phyloP scores from a whole-genome alignment of 176 grass and related monocot genomes.

The Rhynchospora tenuis region DNA sequence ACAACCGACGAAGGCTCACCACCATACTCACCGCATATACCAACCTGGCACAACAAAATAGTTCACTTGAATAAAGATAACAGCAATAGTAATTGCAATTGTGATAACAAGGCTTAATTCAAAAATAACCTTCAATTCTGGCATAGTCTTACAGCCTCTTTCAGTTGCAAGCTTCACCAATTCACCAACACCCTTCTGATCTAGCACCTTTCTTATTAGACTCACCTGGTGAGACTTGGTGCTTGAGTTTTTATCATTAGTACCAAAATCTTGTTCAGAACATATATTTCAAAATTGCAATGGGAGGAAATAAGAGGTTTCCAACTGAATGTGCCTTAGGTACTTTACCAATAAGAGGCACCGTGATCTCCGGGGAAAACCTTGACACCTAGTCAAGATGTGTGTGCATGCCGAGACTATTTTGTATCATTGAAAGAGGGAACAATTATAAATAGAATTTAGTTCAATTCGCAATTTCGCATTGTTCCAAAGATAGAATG shows the following conservation, averaged over 20 bases:
- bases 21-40: slow-evolving; percentile 96
- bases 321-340: slow-evolving; percentile 51
- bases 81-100: background rate
- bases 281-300: slow-evolving; percentile 24
- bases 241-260: slow-evolving; percentile 57
- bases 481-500: too few species aligned
- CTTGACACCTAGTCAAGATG: slow-evolving; percentile 70
- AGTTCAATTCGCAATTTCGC: too few species aligned
- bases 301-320: background rate
- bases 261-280: slow-evolving; percentile 27
- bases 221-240: slow-evolving; percentile 38
- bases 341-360: slow-evolving; percentile 94
- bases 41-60: slow-evolving; percentile 36
- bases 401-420: too few species aligned
- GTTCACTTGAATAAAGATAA: slow-evolving; percentile 9
- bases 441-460: too few species aligned
- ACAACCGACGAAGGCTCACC: slow-evolving; percentile 96
- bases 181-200: slow-evolving; percentile 84
- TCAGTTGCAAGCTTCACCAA: slow-evolving; percentile 70
- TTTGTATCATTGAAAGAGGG: too few species aligned
- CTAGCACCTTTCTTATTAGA: slow-evolving; percentile 73
- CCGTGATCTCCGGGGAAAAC: slow-evolving; percentile 97
- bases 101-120: background rate
- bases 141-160: slow-evolving; percentile 67
- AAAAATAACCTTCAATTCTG: slow-evolving; percentile 74